These are phyloP conservation scores for Lasiosphaeria miniovina DNA, from an alignment of 495 filamentous ascomycete genomes.

Conservation along the genomic window DNA sequence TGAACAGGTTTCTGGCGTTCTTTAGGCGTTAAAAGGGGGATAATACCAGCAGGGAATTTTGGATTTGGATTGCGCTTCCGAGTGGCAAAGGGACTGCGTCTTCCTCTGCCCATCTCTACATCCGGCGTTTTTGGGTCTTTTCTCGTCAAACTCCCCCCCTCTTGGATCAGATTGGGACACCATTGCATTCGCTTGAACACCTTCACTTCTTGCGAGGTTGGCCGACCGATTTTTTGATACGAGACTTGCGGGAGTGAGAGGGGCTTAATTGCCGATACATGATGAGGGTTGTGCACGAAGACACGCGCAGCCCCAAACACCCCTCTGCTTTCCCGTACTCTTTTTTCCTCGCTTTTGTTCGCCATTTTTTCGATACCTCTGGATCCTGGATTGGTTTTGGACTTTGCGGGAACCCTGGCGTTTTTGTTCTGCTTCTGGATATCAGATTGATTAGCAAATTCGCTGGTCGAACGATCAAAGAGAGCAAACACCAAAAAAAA, in stretches of 20 bases:
- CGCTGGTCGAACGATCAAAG: conserved; percentile 14
- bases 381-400: conserved; percentile 28
- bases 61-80: conserved; percentile 16
- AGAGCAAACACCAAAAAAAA: conserved; percentile 5
- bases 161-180: conserved; percentile 47
- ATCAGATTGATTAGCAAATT: conserved; percentile 17
- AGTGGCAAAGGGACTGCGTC: conserved; percentile 11
- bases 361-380: conserved; percentile 21
- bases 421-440: conserved; percentile 16
- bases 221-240: conserved; percentile 43
- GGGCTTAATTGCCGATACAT: conserved; percentile 37
- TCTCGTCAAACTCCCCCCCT: conserved; percentile 37
- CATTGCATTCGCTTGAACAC: conserved; percentile 27
- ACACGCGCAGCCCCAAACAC: conserved; percentile 21
- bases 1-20: conserved; percentile 25
- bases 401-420: conserved; percentile 23
- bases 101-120: conserved; percentile 20
- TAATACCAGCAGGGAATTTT: conserved; percentile 12
- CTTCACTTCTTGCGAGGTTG: conserved; percentile 52
- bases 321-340: conserved; percentile 23
- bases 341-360: conserved; percentile 23
- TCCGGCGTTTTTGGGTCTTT: conserved; percentile 36
- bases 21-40: conserved; percentile 17
- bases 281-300: conserved; percentile 25
- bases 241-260: conserved; percentile 33